These are phyloP conservation scores for Cinnamomum micranthum DNA, from an alignment of 164 flowering plant genomes.

Conservation along the genomic window DNA sequence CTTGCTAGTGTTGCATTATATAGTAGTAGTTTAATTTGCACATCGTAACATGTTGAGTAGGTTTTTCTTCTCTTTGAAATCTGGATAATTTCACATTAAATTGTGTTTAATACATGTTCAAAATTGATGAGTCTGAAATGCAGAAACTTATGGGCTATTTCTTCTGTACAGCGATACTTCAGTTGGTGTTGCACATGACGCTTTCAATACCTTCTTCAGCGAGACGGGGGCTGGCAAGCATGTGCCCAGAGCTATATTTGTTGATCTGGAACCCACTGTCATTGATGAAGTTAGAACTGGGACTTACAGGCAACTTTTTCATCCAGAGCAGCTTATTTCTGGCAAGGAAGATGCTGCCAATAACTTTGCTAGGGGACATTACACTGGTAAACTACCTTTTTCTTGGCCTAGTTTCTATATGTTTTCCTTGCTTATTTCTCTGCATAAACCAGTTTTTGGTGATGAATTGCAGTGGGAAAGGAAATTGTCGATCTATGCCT, in stretches of 20 bases:
- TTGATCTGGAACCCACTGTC: conserved; percentile 91
- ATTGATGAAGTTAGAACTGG: conserved; percentile 90
- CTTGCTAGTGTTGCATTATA: no score
- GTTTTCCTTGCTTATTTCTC: neutral
- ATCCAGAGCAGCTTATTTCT: conserved; percentile 89
- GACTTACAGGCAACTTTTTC: conserved; percentile 78
- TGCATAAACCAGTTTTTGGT: conserved; percentile 8
- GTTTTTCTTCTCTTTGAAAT: no score
- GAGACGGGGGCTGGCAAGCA: conserved; percentile 96
- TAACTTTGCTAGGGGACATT: conserved; percentile 91
- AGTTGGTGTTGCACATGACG: conserved; percentile 66
- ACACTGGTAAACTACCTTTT: conserved; percentile 49
- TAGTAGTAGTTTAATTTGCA: no score
- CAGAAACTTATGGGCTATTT: neutral
- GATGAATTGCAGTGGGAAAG: conserved; percentile 61
- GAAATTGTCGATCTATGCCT: conserved; percentile 92
- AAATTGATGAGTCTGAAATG: no score
- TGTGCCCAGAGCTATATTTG: conserved; percentile 88
- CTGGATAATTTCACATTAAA: no score
- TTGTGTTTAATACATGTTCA: no score
- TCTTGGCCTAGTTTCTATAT: neutral
- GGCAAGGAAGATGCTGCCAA: conserved; percentile 97
- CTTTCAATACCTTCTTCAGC: conserved; percentile 93
- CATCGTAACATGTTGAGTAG: no score
- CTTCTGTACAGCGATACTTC: conserved; percentile 58